Base-by-base conservation (phyloP, 2,329 filamentous ascomycete species). In the Chrysoporthe cubensis region DNA sequence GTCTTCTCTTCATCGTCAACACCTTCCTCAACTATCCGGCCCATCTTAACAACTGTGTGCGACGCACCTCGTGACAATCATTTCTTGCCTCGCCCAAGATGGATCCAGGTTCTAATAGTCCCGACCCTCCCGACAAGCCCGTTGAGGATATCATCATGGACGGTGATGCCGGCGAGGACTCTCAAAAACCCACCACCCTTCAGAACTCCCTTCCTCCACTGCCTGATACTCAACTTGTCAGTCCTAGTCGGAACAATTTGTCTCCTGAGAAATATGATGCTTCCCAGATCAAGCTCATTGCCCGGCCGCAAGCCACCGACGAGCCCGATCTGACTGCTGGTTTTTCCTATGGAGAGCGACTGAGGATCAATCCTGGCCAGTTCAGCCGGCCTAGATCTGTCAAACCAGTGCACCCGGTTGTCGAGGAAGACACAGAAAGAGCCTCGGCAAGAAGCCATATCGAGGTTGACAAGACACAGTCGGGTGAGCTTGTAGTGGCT, bases 291-390 rank as follows among this genome's bases (percentile, higher is more conserved):
- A 62, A 65, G 6, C 56, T 68, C 46, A 56, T 70, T 26, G 54
- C 58, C 32, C 66, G 66, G 21, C 56, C 63, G 5, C 50, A 54
- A 9, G 58, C 56, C n/a, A 16, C 48, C n/a, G 32, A 57, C 9
- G 54, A 56, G 21, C 26, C 62, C 44, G 66, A 70, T 18, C 60
- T 65, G 16, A 62, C 48, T 21, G 42, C 42, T 46, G 65, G 69
- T 54, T 70, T 69, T 57, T 32, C 42, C 6, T 70, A 63, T n/a
- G 61, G 50, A 16, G 60, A 64, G 44, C 61, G 63, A 32, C 14
- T 61, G 32, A 67, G 54, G 34, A 43, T 65, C 32, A 48, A 21
- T 8, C 66, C 66, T 16, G 64, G 64, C 8, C 64, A 70, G 34
- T 69, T 69, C 56, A 44, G 66, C 37, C 44, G 61, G 18, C 59